Conservation (phyloP, 805 yeast species). For the Cyberlindnera maclurae region DNA sequence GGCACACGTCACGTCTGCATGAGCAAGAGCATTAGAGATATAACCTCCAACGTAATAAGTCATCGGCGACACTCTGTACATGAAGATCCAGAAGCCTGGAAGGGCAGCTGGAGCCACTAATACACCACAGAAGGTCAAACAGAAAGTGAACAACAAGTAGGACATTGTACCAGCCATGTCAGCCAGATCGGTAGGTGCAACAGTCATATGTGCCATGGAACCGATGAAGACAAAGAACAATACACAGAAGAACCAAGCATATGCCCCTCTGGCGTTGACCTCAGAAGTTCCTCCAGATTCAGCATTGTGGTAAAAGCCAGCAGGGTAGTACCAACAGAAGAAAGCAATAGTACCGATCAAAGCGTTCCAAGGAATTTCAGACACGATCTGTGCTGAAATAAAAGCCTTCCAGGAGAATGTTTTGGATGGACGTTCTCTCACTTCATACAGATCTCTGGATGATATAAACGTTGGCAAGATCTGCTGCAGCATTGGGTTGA, state of each 20-base stretch:
- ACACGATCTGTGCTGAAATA: conserved; percentile 51
- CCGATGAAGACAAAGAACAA: conserved; percentile 49
- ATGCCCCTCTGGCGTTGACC: conserved; percentile 13
- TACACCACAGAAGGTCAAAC: conserved; percentile 74
- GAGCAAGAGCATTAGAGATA: conserved; percentile 49
- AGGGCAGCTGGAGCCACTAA: conserved; percentile 46
- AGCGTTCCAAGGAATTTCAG: conserved; percentile 61
- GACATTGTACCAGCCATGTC: conserved; percentile 61
- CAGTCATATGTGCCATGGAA: conserved; percentile 50
- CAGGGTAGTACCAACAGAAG: conserved; percentile 66
- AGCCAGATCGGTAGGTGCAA: conserved; percentile 52
- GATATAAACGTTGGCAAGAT: conserved; percentile 52
- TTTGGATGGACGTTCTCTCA: conserved; percentile 66
- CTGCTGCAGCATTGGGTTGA: conserved; percentile 55
- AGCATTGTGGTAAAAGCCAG: conserved; percentile 36
- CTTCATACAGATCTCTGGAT: conserved; percentile 64
- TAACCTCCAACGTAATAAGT: conserved; percentile 55
- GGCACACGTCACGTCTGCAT: conserved; percentile 40
- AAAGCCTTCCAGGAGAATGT: conserved; percentile 64
- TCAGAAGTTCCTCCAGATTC: conserved; percentile 2
- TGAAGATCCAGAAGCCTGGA: conserved; percentile 77
- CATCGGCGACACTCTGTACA: conserved; percentile 68
- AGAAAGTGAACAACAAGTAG: conserved; percentile 50
- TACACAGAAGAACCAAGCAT: conserved; percentile 33
- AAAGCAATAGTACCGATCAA: conserved; percentile 55